Evolutionary conservation across 345 rosid genomes (phyloP).

Genomic region (Citrus trifoliata): DNA sequence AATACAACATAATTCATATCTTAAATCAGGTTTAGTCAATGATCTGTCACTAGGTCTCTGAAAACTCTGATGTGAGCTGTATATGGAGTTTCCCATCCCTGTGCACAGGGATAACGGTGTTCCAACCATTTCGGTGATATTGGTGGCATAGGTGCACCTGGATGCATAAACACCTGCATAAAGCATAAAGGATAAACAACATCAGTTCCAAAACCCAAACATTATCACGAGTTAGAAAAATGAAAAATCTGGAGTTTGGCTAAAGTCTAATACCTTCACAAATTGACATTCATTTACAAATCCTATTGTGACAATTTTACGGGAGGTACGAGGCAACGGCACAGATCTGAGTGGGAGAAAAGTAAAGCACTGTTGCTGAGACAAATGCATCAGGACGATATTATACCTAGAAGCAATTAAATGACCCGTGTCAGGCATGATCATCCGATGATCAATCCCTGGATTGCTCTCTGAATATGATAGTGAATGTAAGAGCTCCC

Average conservation of each 20-base stretch:
- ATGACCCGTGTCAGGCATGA: conserved; percentile 12
- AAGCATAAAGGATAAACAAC: background rate
- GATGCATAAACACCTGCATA: conserved; percentile 14
- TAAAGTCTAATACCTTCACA: conserved; percentile 5
- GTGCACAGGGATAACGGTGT: conserved; percentile 16
- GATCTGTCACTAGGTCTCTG: conserved; percentile 5
- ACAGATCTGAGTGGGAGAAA: conserved; percentile 18
- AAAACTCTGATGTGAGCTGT: conserved; percentile 12
- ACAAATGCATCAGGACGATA: conserved; percentile 1
- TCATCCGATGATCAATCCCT: conserved; percentile 1
- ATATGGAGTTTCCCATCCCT: conserved; percentile 15
- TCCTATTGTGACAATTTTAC: background rate
- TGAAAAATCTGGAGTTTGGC: background rate
- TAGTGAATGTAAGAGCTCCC: background rate
- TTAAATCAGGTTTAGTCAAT: background rate
- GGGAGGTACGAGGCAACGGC: conserved; percentile 15
- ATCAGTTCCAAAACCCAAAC: background rate
- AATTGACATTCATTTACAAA: conserved; percentile 10
- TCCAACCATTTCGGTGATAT: conserved; percentile 8
- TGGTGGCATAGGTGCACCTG: conserved; percentile 14
- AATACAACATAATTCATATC: background rate
- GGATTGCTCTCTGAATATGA: background rate
- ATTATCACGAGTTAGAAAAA: background rate
- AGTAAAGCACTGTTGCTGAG: conserved; percentile 10
- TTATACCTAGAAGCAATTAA: conserved; percentile 15